phyloP scores from a whole-genome alignment of 805 yeast genomes.

The Pichia scutulata region DNA sequence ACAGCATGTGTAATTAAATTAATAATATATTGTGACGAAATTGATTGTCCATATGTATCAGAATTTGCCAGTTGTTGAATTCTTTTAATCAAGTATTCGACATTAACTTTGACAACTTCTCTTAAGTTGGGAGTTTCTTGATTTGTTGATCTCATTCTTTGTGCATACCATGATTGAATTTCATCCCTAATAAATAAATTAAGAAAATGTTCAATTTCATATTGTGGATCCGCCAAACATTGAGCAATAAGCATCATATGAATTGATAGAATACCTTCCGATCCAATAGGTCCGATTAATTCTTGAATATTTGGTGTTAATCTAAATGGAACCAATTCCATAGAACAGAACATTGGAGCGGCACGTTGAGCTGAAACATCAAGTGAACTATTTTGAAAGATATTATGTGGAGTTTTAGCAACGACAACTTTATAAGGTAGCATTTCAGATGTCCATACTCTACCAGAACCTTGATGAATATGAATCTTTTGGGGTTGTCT shows the following conservation, averaged over 20 bases:
- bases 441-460: slow-evolving; percentile 93
- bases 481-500: slow-evolving; percentile 92
- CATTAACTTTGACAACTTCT: slow-evolving; percentile 83
- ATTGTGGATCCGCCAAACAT: slow-evolving; percentile 85
- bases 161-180: slow-evolving; percentile 88
- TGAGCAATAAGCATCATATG: slow-evolving; percentile 79
- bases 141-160: slow-evolving; percentile 73
- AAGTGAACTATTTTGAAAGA: slow-evolving; percentile 36
- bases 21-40: slow-evolving; percentile 81
- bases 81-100: slow-evolving; percentile 73
- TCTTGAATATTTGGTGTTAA: slow-evolving; percentile 93
- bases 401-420: slow-evolving; percentile 34
- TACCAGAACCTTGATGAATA: slow-evolving; percentile 74
- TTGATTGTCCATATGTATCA: slow-evolving; percentile 50
- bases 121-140: slow-evolving; percentile 70
- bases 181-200: slow-evolving; percentile 96
- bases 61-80: slow-evolving; percentile 62
- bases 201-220: slow-evolving; percentile 82
- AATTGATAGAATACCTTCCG: slow-evolving; percentile 87
- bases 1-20: slow-evolving; percentile 93
- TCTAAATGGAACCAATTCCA: slow-evolving; percentile 93
- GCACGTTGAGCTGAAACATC: slow-evolving; percentile 46
- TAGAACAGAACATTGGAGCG: slow-evolving; percentile 80
- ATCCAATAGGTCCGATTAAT: slow-evolving; percentile 86
- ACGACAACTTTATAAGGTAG: slow-evolving; percentile 76